A percentile compares a stretch with the other conserved stretches of the same genome.
Conservation (phyloP, 805 yeast genomes). For the Vanderwaltozyma polyspora region DNA sequence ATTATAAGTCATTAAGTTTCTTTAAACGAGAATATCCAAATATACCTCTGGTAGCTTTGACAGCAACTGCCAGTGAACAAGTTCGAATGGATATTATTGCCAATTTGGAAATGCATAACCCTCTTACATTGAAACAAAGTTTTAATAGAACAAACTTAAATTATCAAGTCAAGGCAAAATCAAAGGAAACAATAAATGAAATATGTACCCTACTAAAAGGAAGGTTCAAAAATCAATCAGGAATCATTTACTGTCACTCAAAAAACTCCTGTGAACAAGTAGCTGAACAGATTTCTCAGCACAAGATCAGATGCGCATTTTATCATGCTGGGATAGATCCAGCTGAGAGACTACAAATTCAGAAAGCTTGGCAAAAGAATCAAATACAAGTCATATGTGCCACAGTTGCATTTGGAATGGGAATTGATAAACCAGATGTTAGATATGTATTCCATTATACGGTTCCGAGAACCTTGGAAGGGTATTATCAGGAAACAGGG, state of each 20-base stretch:
- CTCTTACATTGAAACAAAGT: slow-evolving; percentile 71
- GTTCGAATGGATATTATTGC: slow-evolving; percentile 79
- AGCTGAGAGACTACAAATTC: slow-evolving; percentile 62
- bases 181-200: slow-evolving; percentile 41
- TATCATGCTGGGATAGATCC: slow-evolving; percentile 95
- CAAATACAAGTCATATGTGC: slow-evolving; percentile 77
- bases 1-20: slow-evolving; percentile 68
- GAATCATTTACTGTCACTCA: slow-evolving; percentile 90
- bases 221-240: slow-evolving; percentile 50
- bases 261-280: slow-evolving; percentile 81
- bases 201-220: slow-evolving; percentile 44
- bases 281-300: slow-evolving; percentile 27
- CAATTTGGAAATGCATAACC: slow-evolving; percentile 52
- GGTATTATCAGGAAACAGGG: slow-evolving; percentile 96
- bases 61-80: slow-evolving; percentile 92
- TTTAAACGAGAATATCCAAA: slow-evolving; percentile 66
- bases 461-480: slow-evolving; percentile 83
- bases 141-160: slow-evolving; percentile 80
- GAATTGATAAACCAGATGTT: slow-evolving; percentile 94
- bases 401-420: slow-evolving; percentile 98
- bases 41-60: slow-evolving; percentile 88
- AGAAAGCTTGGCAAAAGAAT: slow-evolving; percentile 71
- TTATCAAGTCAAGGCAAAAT: slow-evolving; percentile 67
- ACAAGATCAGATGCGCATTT: slow-evolving; percentile 48
- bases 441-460: slow-evolving; percentile 83